Percentiles rank a stretch among this genome's conserved stretches.
Conservation (phyloP, 73 alveolate genomes). For the Diophrys appendiculata region DNA sequence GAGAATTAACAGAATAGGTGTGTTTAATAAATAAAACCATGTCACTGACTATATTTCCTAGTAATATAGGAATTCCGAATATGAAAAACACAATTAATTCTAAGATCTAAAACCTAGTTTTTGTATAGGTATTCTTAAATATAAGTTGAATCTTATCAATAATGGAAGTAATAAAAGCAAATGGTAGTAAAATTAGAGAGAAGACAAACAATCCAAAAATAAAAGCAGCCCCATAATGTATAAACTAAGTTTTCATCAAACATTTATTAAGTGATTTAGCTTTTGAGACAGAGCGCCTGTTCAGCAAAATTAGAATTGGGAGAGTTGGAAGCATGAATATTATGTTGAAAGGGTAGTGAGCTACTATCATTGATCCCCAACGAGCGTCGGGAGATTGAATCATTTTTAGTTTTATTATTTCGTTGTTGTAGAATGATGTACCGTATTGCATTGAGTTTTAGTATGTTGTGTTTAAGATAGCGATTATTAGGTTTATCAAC, state of each 20-base stretch:
- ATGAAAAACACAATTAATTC: background rate
- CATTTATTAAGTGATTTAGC: background rate
- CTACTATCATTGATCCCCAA: background rate
- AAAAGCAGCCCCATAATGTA: background rate
- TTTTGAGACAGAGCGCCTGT: background rate
- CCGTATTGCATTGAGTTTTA: background rate
- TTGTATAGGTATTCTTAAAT: background rate
- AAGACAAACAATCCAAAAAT: background rate
- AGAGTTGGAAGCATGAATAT: background rate
- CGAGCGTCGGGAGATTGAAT: background rate
- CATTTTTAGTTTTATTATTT: background rate
- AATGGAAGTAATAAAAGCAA: background rate
- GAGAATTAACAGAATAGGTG: background rate
- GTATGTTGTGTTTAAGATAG: constrained; percentile 7
- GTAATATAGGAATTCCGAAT: background rate
- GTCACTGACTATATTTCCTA: background rate
- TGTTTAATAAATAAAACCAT: background rate
- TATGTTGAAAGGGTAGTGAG: background rate
- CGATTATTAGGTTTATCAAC: constrained; percentile 4
- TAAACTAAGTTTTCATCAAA: background rate
- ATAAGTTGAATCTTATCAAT: background rate
- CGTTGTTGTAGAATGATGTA: background rate
- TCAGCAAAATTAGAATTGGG: background rate
- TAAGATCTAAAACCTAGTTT: background rate
- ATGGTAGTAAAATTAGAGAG: background rate